These are phyloP conservation scores for Knoxia roxburghii DNA, from an alignment of 257 asterid genomes.

Conservation along the genomic window DNA sequence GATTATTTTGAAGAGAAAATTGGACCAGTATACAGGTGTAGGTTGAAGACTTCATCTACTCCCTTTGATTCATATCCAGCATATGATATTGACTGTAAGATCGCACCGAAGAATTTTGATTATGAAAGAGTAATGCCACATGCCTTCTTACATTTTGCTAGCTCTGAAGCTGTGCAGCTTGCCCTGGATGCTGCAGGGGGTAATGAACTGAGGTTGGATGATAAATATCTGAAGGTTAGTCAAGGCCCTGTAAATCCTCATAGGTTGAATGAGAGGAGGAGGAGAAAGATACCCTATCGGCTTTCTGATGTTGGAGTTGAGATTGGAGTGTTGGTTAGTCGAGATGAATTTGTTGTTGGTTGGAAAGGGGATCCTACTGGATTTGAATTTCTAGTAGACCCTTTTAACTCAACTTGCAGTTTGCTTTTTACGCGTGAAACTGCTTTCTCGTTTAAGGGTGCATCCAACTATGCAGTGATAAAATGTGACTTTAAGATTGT, in stretches of 20 bases:
- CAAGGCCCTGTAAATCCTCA: slow-evolving; percentile 71
- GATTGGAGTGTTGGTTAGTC: slow-evolving; percentile 51
- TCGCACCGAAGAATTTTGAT: slow-evolving; percentile 29
- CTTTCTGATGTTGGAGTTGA: slow-evolving; percentile 50
- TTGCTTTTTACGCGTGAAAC: slow-evolving; percentile 57
- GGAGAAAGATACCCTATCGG: slow-evolving; percentile 49
- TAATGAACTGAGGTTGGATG: slow-evolving; percentile 39
- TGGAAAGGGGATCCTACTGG: slow-evolving; percentile 63
- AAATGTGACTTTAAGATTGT: slow-evolving; percentile 69
- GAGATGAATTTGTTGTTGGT: slow-evolving; percentile 61
- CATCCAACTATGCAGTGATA: slow-evolving; percentile 35
- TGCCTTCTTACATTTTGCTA: slow-evolving; percentile 80
- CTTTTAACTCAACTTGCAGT: slow-evolving; percentile 65
- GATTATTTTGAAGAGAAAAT: slow-evolving; percentile 52
- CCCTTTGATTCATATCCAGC: slow-evolving; percentile 70
- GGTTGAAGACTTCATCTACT: slow-evolving; percentile 91
- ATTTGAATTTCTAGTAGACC: slow-evolving; percentile 73
- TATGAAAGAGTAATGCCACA: slow-evolving; percentile 72
- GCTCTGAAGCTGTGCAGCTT: slow-evolving; percentile 37
- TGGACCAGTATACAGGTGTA: slow-evolving; percentile 82
- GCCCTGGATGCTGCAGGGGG: slow-evolving; percentile 61
- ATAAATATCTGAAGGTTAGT: slow-evolving; percentile 49
- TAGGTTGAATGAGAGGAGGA: slow-evolving; percentile 58
- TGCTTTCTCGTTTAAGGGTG: slow-evolving; percentile 50
- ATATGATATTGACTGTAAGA: slow-evolving; percentile 33